phyloP scores from a whole-genome alignment of 345 rosid species.

The Gossypium turneri region DNA sequence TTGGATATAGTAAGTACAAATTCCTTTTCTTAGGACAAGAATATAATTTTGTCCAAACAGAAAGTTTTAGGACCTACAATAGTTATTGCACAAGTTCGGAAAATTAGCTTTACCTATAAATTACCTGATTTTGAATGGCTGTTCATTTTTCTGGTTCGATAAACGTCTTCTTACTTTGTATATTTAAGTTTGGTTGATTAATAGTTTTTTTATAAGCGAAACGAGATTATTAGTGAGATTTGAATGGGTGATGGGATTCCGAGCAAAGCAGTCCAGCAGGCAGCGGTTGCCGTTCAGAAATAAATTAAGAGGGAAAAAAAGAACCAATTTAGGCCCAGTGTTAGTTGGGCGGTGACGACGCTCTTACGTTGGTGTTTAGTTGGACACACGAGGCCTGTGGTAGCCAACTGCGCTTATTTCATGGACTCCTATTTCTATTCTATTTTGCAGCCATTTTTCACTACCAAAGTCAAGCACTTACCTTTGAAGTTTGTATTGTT shows the following conservation, averaged over 20 bases:
- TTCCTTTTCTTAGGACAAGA: not conserved
- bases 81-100: not conserved
- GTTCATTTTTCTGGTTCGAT: not conserved
- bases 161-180: too few species aligned
- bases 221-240: too few species aligned
- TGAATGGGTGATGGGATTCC: not conserved
- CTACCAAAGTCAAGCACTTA: too few species aligned
- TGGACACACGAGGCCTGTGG: not conserved
- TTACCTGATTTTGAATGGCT: not conserved
- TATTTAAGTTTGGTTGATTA: too few species aligned
- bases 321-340: not conserved
- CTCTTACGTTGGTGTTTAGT: not conserved
- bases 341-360: not conserved
- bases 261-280: not conserved
- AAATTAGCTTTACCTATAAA: not conserved
- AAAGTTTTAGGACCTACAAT: conserved; percentile 12
- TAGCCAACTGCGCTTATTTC: not conserved
- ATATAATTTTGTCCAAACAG: conserved; percentile 1
- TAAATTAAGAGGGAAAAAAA: too few species aligned
- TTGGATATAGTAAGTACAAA: conserved; percentile 8
- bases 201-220: too few species aligned
- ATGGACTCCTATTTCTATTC: not conserved
- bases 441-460: not conserved
- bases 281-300: not conserved
- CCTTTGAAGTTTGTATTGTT: too few species aligned